Conservation (phyloP, 805 yeast genomes). For the Metschnikowia arizonensis region DNA sequence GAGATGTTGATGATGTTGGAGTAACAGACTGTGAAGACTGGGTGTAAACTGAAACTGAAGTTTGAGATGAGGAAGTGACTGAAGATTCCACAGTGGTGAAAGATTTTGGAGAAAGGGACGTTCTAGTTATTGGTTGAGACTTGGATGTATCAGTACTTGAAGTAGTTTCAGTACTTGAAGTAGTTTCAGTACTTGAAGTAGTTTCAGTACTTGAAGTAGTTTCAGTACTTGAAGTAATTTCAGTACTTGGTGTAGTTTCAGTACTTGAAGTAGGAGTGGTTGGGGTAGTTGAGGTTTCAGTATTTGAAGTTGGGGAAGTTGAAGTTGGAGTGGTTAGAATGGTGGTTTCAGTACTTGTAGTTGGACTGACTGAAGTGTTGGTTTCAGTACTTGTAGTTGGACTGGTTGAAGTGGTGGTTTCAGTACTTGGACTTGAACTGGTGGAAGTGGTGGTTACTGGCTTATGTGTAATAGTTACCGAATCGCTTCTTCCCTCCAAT, state of each 20-base stretch:
- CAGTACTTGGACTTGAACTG: background rate
- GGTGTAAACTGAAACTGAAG: background rate
- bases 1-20: too few species aligned
- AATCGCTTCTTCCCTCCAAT: constrained; percentile 1
- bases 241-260: background rate
- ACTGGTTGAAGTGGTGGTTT: background rate
- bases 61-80: background rate
- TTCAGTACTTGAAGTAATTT: background rate
- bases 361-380: background rate
- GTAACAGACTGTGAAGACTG: too few species aligned
- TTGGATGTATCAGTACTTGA: background rate
- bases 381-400: background rate
- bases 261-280: too few species aligned
- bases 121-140: too few species aligned
- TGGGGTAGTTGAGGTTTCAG: background rate
- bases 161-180: background rate
- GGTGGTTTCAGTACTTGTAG: too few species aligned
- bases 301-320: background rate
- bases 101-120: too few species aligned
- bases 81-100: background rate
- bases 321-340: background rate
- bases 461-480: constrained; percentile 3
- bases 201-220: background rate
- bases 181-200: background rate
- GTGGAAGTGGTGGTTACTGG: background rate